Evolutionary conservation across 2,329 filamentous ascomycete species (phyloP), one percentile per base, ranked within the genome.

Genomic region (Didymella sp.): DNA sequence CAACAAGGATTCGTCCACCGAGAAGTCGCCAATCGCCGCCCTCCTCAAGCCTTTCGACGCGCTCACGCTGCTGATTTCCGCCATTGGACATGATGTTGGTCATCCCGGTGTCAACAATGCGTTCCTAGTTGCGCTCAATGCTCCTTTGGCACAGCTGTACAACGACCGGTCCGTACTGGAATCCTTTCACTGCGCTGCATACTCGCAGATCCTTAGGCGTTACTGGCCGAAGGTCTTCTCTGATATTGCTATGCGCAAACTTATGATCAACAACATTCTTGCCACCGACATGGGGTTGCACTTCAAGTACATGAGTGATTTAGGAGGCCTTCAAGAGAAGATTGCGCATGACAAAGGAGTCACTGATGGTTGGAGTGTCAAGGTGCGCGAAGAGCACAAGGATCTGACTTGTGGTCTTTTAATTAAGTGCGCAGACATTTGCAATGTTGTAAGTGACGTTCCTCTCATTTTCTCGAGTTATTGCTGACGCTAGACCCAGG

Each of bases 31-130:
- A 1, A 85, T 96, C 43, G 90, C 90, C 2, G 80, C 84, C 41
- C 81, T 98, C 22, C 80, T 99, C n/a, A 84, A 85, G 45, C 92
- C 94, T 0, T 91, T 96, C 63, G 93, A 98, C 75, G 91, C 90
- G 5, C 82, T 99, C 50, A 94, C 92, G 0, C 84, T 99, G 2
- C 83, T 99, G 42, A 89, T 98, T 63, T 94, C 94, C 8, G 95
- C 95, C n/a, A 96, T 99, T 70, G 95, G 95, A 38, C 95, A 99
- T 68, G 95, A 99, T 73, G 95, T 98, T 35, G 95, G 95, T 21
- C 95, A 99, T 73, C 95, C 95, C 0, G 95, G 95, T 52, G 95
- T 99, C 70, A 99, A 98, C 79, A 99, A 99, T 73, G 92, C 94
- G 27, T 99, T 99, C 73, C 82, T 99, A 5, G 88, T 96, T 17